Evolutionary conservation across 257 asterid species (phyloP).

Genomic region (Fraxinus excelsior): DNA sequence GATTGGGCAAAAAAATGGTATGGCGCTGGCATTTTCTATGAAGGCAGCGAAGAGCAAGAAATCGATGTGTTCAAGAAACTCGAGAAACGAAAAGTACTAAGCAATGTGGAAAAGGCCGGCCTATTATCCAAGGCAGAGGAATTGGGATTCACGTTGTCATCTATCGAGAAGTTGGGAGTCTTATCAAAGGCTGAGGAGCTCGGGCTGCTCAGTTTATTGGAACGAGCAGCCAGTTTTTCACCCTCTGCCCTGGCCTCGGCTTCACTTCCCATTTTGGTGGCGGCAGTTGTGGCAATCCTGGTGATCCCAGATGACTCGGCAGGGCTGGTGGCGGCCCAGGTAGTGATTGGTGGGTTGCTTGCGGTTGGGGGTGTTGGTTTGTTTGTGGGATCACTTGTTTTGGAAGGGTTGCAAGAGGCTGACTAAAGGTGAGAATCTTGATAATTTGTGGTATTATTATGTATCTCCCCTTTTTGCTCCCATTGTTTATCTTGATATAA

Average conservation of each 20-base stretch:
- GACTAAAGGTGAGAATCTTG: conserved; percentile 34
- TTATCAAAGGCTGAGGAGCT: conserved; percentile 86
- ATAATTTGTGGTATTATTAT: background rate
- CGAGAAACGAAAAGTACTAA: conserved; percentile 76
- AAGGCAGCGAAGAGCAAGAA: conserved; percentile 75
- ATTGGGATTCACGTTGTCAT: conserved; percentile 68
- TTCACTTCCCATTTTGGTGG: conserved; percentile 64
- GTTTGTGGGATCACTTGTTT: conserved; percentile 63
- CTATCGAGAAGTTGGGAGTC: conserved; percentile 78
- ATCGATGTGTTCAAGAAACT: conserved; percentile 84
- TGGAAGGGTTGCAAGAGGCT: conserved; percentile 78
- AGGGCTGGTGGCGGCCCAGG: conserved; percentile 68
- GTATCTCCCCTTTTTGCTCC: background rate
- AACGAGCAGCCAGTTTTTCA: conserved; percentile 45
- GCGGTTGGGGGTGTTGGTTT: conserved; percentile 73
- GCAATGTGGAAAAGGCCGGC: conserved; percentile 83
- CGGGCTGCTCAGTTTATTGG: conserved; percentile 79
- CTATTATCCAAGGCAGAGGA: conserved; percentile 83
- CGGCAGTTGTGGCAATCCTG: conserved; percentile 54
- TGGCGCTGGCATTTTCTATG: conserved; percentile 84
- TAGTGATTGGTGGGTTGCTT: conserved; percentile 61
- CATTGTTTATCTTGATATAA: background rate
- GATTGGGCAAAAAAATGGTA: conserved; percentile 83
- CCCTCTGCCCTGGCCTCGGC: conserved; percentile 77
- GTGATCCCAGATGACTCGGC: conserved; percentile 77